A percentile compares a stretch with the other conserved stretches of the same genome.
These are phyloP conservation scores for Teratosphaeria nubilosa DNA, from an alignment of 2,329 filamentous ascomycete species.

Conservation along the genomic window DNA sequence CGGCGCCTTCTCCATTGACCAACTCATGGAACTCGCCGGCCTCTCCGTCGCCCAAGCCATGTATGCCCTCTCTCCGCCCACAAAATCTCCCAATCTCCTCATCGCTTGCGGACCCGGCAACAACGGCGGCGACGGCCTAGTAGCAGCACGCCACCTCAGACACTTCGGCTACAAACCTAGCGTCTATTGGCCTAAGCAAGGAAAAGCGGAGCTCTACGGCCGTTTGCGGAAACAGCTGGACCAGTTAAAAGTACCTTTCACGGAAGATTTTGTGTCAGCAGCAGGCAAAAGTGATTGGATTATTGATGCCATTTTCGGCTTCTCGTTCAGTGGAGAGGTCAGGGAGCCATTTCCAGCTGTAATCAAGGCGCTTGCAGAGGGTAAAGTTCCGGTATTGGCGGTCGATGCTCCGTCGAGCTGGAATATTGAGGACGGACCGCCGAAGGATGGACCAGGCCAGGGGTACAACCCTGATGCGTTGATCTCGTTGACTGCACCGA, in stretches of 20 bases:
- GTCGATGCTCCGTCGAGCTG: constrained; percentile 92
- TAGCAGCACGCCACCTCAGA: constrained; percentile 81
- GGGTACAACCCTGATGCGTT: constrained; percentile 71
- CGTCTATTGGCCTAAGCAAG: constrained; percentile 87
- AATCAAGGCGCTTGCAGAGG: constrained; percentile 65
- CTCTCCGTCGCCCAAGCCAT: constrained; percentile 89
- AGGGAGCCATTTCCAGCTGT: constrained; percentile 83
- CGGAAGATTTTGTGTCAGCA: constrained; percentile 63
- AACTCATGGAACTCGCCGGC: constrained; percentile 93
- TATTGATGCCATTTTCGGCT: constrained; percentile 89
- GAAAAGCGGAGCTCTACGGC: constrained; percentile 83
- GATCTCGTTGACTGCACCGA: constrained; percentile 85
- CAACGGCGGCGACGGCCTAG: constrained; percentile 80
- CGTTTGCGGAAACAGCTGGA: constrained; percentile 76
- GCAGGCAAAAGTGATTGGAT: constrained; percentile 65
- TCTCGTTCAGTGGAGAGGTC: constrained; percentile 85
- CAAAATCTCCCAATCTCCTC: constrained; percentile 61
- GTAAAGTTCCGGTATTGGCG: constrained; percentile 66
- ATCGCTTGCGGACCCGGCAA: constrained; percentile 83
- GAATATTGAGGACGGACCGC: constrained; percentile 83
- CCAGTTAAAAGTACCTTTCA: constrained; percentile 74
- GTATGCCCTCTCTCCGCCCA: constrained; percentile 70
- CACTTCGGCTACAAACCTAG: constrained; percentile 86
- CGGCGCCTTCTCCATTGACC: constrained; percentile 82
- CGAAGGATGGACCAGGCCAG: constrained; percentile 63